Conservation (phyloP, 2,329 filamentous ascomycete genomes). For the Pseudogymnoascus sp. region DNA sequence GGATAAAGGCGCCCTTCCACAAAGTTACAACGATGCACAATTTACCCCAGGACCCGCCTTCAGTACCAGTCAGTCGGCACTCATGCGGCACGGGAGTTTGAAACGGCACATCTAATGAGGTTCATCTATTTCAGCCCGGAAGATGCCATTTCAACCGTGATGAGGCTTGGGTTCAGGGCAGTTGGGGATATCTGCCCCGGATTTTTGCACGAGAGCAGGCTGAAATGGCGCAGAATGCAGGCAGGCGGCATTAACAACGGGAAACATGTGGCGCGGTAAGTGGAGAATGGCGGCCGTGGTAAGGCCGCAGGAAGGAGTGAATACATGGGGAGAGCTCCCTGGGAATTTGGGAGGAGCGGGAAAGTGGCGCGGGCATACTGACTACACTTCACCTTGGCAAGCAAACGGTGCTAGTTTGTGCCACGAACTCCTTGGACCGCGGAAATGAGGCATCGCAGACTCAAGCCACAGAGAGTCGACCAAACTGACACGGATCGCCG, state of each 20-base stretch:
- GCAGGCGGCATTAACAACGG: not conserved
- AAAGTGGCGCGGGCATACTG: not conserved
- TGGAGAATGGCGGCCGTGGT: not conserved
- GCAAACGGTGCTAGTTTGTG: not conserved
- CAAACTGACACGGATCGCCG: not conserved
- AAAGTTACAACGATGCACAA: not conserved
- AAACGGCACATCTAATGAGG: slow-evolving; percentile 1
- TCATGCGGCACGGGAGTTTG: slow-evolving; percentile 1
- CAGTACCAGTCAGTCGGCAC: not conserved
- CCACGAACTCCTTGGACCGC: not conserved
- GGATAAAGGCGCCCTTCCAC: not conserved
- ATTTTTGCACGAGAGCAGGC: not conserved
- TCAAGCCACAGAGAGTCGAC: not conserved
- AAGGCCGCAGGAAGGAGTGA: not conserved
- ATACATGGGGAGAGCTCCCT: not conserved
- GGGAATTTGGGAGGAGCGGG: not conserved
- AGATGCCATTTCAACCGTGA: not conserved
- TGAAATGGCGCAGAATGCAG: not conserved
- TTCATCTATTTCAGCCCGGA: not conserved
- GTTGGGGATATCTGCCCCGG: not conserved
- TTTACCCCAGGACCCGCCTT: not conserved
- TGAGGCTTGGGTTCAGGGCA: not conserved
- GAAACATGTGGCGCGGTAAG: not conserved
- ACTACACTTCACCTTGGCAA: not conserved
- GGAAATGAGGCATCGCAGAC: not conserved